phyloP scores from a whole-genome alignment of 106 monocot genomes.

The Alisma plantagoaquatica region DNA sequence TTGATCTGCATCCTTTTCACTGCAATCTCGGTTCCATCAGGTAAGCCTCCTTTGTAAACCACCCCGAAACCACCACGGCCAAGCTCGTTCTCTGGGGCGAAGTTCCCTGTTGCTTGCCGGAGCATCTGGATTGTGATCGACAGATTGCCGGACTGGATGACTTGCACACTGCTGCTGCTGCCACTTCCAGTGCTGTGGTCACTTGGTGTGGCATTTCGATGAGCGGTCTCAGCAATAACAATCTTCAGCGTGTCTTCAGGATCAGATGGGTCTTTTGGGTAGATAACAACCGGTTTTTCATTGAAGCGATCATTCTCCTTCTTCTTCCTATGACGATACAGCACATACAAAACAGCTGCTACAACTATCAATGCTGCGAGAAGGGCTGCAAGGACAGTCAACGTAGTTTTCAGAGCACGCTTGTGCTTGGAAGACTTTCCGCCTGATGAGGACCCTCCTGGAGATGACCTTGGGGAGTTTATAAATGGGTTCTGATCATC shows the following conservation, averaged over 20 bases:
- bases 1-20: constrained; percentile 64
- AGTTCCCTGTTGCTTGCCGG: constrained; percentile 36
- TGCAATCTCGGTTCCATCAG: constrained; percentile 59
- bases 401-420: constrained; percentile 11
- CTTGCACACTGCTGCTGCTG: background rate
- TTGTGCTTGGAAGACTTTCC: constrained; percentile 4
- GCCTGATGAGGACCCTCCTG: background rate
- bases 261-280: constrained; percentile 36
- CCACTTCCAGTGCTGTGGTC: background rate
- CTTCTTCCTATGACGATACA: constrained; percentile 7
- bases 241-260: constrained; percentile 27
- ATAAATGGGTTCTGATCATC: constrained; percentile 1
- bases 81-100: constrained; percentile 47
- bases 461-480: background rate
- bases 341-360: constrained; percentile 8
- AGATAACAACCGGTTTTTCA: constrained; percentile 14
- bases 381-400: too few relatives aligned
- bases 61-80: constrained; percentile 66
- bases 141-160: too few relatives aligned
- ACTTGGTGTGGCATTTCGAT: constrained; percentile 7
- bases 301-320: too few relatives aligned
- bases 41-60: constrained; percentile 58
- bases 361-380: too few relatives aligned
- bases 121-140: constrained; percentile 22
- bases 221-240: constrained; percentile 15